Conservation (phyloP, 176 grass and related monocot species). For the Oryza australiensis region DNA sequence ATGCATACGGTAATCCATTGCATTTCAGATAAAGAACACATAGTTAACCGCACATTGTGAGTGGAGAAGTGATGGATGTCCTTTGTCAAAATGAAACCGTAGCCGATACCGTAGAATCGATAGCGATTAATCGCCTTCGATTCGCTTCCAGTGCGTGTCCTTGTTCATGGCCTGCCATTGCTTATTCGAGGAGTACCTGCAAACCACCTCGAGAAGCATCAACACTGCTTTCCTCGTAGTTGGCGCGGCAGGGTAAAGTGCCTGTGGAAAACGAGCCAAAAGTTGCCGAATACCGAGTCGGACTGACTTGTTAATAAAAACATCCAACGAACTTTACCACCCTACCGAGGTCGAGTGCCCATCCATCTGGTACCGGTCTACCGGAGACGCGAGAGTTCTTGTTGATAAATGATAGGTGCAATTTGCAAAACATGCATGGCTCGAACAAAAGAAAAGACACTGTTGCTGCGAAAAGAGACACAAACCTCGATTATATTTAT, state of each 20-base stretch:
- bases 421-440: background rate
- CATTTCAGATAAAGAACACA: background rate
- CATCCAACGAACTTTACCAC: constrained; percentile 40
- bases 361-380: background rate
- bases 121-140: background rate
- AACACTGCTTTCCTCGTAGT: constrained; percentile 16
- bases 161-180: background rate
- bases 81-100: background rate
- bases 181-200: constrained; percentile 18
- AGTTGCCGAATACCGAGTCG: constrained; percentile 5
- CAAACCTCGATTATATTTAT: background rate
- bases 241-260: constrained; percentile 21
- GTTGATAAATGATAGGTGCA: background rate
- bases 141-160: background rate
- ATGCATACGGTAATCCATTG: background rate
- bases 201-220: constrained; percentile 36
- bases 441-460: background rate
- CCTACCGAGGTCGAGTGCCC: background rate
- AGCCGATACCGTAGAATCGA: background rate
- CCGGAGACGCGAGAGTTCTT: background rate
- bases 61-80: background rate
- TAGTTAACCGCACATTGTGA: background rate
- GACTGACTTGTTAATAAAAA: background rate
- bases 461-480: background rate
- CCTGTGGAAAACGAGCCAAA: constrained; percentile 33